phyloP scores from a whole-genome alignment of 2,329 filamentous ascomycete species.

The Phyllosticta paracitricarpa region DNA sequence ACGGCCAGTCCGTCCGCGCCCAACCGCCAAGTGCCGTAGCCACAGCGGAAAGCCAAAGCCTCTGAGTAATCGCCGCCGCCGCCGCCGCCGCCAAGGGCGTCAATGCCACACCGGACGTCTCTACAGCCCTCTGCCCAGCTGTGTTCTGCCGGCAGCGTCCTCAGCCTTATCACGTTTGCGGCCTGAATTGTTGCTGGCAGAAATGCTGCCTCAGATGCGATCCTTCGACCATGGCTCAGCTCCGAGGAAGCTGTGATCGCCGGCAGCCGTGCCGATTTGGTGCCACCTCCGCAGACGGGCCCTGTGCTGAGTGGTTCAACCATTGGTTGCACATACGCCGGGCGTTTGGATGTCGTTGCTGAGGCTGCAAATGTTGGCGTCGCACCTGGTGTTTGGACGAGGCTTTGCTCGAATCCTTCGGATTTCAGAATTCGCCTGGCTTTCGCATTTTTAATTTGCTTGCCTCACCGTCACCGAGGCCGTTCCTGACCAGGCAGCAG shows the following conservation, averaged over 20 bases:
- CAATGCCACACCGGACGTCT: not conserved
- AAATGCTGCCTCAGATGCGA: not conserved
- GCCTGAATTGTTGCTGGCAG: not conserved
- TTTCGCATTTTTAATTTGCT: not conserved
- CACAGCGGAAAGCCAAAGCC: not conserved
- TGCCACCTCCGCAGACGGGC: not conserved
- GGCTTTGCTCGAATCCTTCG: not conserved
- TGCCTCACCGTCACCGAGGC: not conserved
- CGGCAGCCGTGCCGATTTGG: not conserved
- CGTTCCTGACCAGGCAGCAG: not conserved
- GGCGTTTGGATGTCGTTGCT: not conserved
- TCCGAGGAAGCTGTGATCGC: not conserved
- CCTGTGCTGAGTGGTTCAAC: not conserved
- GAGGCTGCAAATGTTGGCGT: not conserved
- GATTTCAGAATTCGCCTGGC: not conserved
- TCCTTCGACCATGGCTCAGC: not conserved
- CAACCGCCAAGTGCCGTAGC: not conserved
- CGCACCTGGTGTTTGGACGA: not conserved
- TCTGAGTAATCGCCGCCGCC: not conserved
- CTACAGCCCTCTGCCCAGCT: not conserved
- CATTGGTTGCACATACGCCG: not conserved
- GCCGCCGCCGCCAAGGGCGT: not conserved
- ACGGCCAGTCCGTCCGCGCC: not conserved
- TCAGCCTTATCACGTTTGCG: not conserved
- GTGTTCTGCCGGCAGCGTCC: not conserved